A percentile compares a stretch with the other conserved stretches of the same genome.
These are phyloP conservation scores for Albizia julibrissin DNA, from an alignment of 306 rosid species.

Conservation along the genomic window DNA sequence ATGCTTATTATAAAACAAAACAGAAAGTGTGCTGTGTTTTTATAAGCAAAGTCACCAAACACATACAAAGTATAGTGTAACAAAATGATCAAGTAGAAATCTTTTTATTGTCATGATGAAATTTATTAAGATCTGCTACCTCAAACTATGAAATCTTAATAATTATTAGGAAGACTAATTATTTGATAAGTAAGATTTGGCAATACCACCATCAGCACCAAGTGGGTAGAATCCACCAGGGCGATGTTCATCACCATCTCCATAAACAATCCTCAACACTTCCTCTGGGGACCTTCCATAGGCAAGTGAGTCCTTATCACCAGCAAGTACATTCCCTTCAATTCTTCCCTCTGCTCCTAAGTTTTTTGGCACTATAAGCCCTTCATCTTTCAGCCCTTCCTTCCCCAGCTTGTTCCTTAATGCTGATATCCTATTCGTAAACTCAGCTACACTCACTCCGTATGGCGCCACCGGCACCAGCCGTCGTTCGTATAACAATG, in stretches of 20 bases:
- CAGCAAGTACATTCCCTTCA: slow-evolving; percentile 61
- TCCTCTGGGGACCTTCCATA: slow-evolving; percentile 65
- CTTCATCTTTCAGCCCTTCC: slow-evolving; percentile 69
- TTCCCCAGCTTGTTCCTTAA: slow-evolving; percentile 63
- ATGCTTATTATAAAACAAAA: no score
- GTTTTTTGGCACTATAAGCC: slow-evolving; percentile 46
- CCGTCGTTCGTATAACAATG: slow-evolving; percentile 48
- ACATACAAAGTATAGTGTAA: neutral
- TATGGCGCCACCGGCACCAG: slow-evolving; percentile 42
- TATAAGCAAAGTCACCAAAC: neutral
- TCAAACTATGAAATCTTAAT: neutral
- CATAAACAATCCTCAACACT: slow-evolving; percentile 74
- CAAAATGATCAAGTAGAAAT: neutral
- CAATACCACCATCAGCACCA: slow-evolving; percentile 72
- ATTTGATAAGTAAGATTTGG: slow-evolving; percentile 29
- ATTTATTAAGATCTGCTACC: neutral
- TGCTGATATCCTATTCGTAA: slow-evolving; percentile 59
- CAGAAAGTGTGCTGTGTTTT: no score
- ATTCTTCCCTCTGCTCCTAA: slow-evolving; percentile 57
- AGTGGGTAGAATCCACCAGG: slow-evolving; percentile 83
- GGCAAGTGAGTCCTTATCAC: slow-evolving; percentile 51
- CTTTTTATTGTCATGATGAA: neutral
- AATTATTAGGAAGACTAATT: neutral
- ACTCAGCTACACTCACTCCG: slow-evolving; percentile 55
- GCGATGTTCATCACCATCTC: slow-evolving; percentile 48